phyloP scores from a whole-genome alignment of 305 asterid genomes.

The Fraxinus albicans region DNA sequence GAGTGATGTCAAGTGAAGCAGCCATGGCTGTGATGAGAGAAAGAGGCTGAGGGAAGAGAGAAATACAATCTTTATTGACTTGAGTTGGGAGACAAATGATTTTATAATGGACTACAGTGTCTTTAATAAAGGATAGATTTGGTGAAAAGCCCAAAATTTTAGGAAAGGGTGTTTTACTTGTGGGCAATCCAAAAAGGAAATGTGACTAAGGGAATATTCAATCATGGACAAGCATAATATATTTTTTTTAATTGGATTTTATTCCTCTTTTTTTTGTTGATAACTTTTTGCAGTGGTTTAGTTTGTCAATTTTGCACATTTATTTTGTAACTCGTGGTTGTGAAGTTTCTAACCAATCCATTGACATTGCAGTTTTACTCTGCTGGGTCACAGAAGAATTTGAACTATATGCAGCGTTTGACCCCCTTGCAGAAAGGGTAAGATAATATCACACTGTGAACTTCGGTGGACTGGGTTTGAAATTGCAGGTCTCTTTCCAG shows the following conservation, averaged over 20 bases:
- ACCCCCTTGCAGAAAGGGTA: slow-evolving; percentile 99
- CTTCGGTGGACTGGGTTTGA: neutral
- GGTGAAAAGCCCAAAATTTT: neutral
- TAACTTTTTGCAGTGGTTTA: neutral
- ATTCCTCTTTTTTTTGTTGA: neutral
- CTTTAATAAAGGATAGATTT: neutral
- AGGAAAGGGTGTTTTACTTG: neutral
- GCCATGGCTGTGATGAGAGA: neutral
- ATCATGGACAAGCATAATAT: neutral
- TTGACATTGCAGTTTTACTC: slow-evolving; percentile 63
- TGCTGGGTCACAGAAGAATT: slow-evolving; percentile 99
- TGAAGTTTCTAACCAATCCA: slow-evolving; percentile 24
- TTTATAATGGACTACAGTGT: neutral
- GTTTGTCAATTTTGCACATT: neutral
- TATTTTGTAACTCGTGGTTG: slow-evolving; percentile 7
- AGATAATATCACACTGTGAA: slow-evolving; percentile 19
- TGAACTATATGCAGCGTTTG: slow-evolving; percentile 95
- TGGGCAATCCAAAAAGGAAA: neutral
- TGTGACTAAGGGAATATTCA: neutral
- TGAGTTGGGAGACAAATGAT: neutral
- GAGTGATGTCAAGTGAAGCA: neutral
- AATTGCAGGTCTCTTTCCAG: neutral
- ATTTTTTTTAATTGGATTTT: neutral
- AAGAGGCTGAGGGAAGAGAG: neutral
- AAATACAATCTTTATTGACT: neutral